phyloP scores from a whole-genome alignment of 139 green algal genomes.

The Nannochloris sp. region DNA sequence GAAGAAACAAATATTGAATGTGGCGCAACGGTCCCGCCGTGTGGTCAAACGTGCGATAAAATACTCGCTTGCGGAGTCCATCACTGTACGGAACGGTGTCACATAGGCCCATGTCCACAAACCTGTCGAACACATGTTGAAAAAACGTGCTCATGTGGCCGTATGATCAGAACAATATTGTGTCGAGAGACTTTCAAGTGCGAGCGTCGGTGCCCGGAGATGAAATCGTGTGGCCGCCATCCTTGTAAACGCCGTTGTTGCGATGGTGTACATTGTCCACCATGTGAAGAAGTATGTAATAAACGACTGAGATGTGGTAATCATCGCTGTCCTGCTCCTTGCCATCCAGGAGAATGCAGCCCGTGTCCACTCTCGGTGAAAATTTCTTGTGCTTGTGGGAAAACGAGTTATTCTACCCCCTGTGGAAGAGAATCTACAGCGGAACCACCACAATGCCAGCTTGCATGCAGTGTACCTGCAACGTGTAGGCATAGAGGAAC shows the following conservation, averaged over 20 bases:
- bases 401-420: constrained; percentile 48
- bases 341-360: constrained; percentile 64
- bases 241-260: constrained; percentile 80
- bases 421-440: constrained; percentile 61
- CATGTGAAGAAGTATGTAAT: constrained; percentile 75
- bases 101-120: constrained; percentile 51
- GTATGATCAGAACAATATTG: constrained; percentile 27
- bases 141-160: constrained; percentile 42
- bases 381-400: constrained; percentile 67
- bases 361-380: constrained; percentile 62
- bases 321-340: constrained; percentile 67
- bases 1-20: constrained; percentile 31
- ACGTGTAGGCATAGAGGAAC: constrained; percentile 51
- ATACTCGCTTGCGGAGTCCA: constrained; percentile 70
- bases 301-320: constrained; percentile 64
- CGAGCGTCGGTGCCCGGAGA: constrained; percentile 54
- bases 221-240: constrained; percentile 61
- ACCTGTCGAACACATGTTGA: constrained; percentile 27
- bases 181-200: constrained; percentile 56
- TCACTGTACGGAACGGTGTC: constrained; percentile 52
- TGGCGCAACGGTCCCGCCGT: constrained; percentile 45
- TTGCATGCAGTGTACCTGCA: constrained; percentile 44
- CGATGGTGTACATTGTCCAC: constrained; percentile 66
- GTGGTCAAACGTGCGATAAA: constrained; percentile 74
- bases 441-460: constrained; percentile 46